These are phyloP conservation scores for Rhizoclosmatium sp. DNA, from an alignment of 192 early-diverging fungal species.

Conservation along the genomic window DNA sequence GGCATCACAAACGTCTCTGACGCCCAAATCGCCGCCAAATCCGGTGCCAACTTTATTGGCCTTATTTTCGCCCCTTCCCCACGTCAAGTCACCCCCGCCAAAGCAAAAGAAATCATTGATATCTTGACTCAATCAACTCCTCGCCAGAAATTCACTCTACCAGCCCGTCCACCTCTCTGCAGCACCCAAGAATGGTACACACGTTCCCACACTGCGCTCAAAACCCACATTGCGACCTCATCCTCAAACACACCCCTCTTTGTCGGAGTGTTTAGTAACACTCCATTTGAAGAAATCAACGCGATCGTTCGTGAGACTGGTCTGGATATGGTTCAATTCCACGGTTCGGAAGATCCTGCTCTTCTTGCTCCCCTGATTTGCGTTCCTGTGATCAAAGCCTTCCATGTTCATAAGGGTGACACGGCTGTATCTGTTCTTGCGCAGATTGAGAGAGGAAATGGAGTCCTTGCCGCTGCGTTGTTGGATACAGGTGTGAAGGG, in stretches of 20 bases:
- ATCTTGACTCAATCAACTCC: not conserved
- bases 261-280: slow-evolving; percentile 95
- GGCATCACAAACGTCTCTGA: slow-evolving; percentile 86
- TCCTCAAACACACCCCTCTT: slow-evolving; percentile 71
- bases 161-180: not conserved
- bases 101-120: slow-evolving; percentile 74
- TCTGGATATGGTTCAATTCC: slow-evolving; percentile 94
- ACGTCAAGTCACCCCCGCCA: slow-evolving; percentile 73
- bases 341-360: slow-evolving; percentile 78
- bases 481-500: slow-evolving; percentile 65
- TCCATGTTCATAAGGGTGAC: slow-evolving; percentile 75
- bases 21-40: slow-evolving; percentile 74
- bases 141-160: not conserved
- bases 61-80: slow-evolving; percentile 90
- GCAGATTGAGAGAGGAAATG: slow-evolving; percentile 19
- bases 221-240: not conserved
- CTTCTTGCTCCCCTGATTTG: slow-evolving; percentile 72
- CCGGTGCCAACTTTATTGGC: slow-evolving; percentile 91
- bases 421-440: slow-evolving; percentile 44
- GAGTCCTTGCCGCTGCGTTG: slow-evolving; percentile 37
- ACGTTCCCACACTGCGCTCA: not conserved
- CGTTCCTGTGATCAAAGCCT: slow-evolving; percentile 88
- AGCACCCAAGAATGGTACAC: slow-evolving; percentile 21
- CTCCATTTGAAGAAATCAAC: slow-evolving; percentile 78
- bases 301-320: slow-evolving; percentile 65